Conservation (phyloP, 2,329 filamentous ascomycete species). For the Aspergillus latus region DNA sequence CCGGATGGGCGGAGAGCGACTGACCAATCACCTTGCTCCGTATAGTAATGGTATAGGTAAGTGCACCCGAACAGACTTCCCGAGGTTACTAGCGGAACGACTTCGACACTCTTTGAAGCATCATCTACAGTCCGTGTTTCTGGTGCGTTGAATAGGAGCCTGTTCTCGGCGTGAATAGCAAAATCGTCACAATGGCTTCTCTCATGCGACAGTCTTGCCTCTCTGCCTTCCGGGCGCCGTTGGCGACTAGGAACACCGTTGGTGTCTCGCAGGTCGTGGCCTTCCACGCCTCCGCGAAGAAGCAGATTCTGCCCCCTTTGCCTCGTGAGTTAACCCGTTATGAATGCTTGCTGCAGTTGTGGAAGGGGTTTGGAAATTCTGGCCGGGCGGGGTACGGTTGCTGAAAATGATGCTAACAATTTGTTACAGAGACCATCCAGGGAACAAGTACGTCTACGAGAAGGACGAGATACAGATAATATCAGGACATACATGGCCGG, state of each 20-base stretch:
- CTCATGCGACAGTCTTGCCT: constrained; percentile 41
- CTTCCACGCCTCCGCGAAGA: constrained; percentile 81
- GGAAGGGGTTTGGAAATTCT: not conserved
- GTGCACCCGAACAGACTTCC: constrained; percentile 38
- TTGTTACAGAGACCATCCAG: constrained; percentile 64
- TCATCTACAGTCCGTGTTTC: constrained; percentile 3
- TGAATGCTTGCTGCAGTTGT: not conserved
- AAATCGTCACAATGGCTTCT: constrained; percentile 40
- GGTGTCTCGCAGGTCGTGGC: constrained; percentile 62
- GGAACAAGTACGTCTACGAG: constrained; percentile 64
- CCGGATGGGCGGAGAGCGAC: constrained; percentile 38
- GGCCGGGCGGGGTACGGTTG: constrained; percentile 1
- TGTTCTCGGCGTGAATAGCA: constrained; percentile 17
- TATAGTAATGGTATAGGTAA: constrained; percentile 24
- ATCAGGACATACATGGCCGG: not conserved
- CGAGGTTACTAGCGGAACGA: constrained; percentile 35
- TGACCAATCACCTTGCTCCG: constrained; percentile 36
- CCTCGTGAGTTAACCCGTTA: constrained; percentile 65
- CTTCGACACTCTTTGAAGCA: constrained; percentile 25
- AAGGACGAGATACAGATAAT: constrained; percentile 1
- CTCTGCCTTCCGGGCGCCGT: constrained; percentile 35
- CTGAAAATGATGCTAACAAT: constrained; percentile 45
- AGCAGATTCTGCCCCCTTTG: constrained; percentile 75
- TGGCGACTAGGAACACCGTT: constrained; percentile 36
- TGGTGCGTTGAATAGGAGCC: constrained; percentile 16